Conservation (phyloP, 768 basidiomycete species). For the Leccinum rimulosum region DNA sequence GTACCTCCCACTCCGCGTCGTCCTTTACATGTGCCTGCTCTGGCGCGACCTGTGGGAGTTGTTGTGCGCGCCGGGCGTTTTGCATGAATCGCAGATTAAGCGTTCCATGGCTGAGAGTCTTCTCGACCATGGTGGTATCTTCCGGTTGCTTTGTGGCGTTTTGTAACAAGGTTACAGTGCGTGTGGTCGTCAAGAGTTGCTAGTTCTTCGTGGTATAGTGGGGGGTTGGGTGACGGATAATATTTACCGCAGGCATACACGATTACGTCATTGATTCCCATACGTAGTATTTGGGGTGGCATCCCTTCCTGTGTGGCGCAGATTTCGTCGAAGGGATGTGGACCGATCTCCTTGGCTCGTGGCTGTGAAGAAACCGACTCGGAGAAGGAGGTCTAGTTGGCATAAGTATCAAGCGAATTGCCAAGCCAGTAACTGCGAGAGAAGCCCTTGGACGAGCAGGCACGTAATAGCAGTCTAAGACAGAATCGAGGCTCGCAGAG, state of each 20-base stretch:
- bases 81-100: slow-evolving; percentile 73
- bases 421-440: neutral
- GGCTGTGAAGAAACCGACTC: neutral
- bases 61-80: slow-evolving; percentile 53
- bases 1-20: slow-evolving; percentile 64
- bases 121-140: slow-evolving; percentile 30
- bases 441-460: slow-evolving; percentile 1
- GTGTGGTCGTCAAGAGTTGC: neutral
- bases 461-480: slow-evolving; percentile 7
- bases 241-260: no score
- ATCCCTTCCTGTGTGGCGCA: slow-evolving; percentile 16
- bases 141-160: neutral
- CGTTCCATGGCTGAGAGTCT: slow-evolving; percentile 61
- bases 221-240: neutral
- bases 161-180: neutral
- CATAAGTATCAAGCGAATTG: neutral
- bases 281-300: neutral
- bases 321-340: neutral
- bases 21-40: slow-evolving; percentile 58
- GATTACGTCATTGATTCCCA: slow-evolving; percentile 26
- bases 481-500: neutral
- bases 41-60: slow-evolving; percentile 46
- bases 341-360: neutral
- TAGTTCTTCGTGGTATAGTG: neutral
- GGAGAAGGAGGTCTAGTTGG: neutral